phyloP scores from a whole-genome alignment of 805 yeast genomes.

The Monosporozyma yasuniensis region DNA sequence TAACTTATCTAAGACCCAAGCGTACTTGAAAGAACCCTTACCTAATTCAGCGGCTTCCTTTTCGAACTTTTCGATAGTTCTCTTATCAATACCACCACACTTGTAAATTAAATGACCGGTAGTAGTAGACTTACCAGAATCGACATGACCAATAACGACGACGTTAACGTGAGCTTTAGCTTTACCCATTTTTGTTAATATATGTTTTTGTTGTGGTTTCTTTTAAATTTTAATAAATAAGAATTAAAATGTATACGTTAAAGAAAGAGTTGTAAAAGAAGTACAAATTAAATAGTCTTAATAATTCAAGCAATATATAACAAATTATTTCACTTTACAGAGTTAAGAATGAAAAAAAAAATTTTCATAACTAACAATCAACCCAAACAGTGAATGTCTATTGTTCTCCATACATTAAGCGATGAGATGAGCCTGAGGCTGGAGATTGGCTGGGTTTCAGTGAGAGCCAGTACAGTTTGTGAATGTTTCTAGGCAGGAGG shows the following conservation, averaged over 20 bases:
- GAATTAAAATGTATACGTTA: no score
- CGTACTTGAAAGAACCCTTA: constrained; percentile 96
- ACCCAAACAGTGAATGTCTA: not conserved
- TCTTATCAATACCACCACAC: constrained; percentile 99
- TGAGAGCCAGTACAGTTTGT: not conserved
- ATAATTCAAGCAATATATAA: not conserved
- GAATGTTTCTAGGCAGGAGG: not conserved
- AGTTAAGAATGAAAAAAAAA: not conserved
- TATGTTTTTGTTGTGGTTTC: constrained; percentile 3
- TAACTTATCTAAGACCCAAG: constrained; percentile 93
- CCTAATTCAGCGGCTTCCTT: constrained; percentile 97
- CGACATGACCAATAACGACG: constrained; percentile 99
- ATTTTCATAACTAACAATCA: not conserved
- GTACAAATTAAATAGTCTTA: not conserved
- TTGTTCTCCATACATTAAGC: not conserved
- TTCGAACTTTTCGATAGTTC: constrained; percentile 97
- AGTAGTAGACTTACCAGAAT: constrained; percentile 97
- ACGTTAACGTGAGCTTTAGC: constrained; percentile 98
- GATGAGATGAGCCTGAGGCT: not conserved
- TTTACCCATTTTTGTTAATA: constrained; percentile 55
- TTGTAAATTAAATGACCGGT: constrained; percentile 98
- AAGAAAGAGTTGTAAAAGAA: constrained; percentile 8
- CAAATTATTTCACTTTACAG: not conserved
- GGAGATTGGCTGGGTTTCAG: not conserved
- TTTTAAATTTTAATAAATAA: no score